Percentiles rank a stretch among this genome's conserved stretches.
Conservation (phyloP, 2,329 filamentous ascomycete species). For the Clonostachys rosea region DNA sequence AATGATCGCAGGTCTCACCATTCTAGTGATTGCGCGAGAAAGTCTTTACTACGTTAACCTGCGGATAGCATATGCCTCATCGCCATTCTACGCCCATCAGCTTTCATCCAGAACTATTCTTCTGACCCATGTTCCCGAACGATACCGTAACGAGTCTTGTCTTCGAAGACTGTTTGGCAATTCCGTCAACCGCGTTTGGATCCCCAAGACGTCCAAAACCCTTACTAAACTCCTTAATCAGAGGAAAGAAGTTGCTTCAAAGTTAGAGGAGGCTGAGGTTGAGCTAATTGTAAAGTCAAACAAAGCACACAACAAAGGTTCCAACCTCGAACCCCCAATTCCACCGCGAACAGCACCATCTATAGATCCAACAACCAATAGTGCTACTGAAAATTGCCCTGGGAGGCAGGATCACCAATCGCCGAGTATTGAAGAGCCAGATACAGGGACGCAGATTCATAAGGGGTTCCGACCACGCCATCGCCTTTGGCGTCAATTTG, state of each 20-base stretch:
- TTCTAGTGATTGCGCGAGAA: constrained; percentile 84
- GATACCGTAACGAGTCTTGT: constrained; percentile 70
- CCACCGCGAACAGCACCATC: too few species aligned
- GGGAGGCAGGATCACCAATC: too few species aligned
- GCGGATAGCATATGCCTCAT: constrained; percentile 85
- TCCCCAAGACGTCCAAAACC: constrained; percentile 70
- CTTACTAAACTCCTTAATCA: constrained; percentile 78
- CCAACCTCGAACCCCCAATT: constrained; percentile 13
- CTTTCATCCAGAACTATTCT: constrained; percentile 88
- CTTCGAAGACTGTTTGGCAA: constrained; percentile 78
- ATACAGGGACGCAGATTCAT: constrained; percentile 73
- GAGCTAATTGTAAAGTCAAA: constrained; percentile 79
- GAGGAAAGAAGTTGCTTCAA: constrained; percentile 72
- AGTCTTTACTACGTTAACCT: constrained; percentile 88
- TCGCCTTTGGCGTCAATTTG: constrained; percentile 59
- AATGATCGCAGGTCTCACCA: constrained; percentile 61
- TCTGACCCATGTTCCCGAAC: constrained; percentile 75
- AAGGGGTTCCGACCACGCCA: constrained; percentile 73
- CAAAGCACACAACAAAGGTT: constrained; percentile 58
- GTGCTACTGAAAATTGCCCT: too few species aligned
- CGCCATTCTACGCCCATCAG: constrained; percentile 76
- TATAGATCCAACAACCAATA: too few species aligned
- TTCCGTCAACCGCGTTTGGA: constrained; percentile 79
- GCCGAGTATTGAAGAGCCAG: constrained; percentile 32
- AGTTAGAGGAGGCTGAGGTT: constrained; percentile 82